Percentiles rank a stretch among this genome's conserved stretches.
These are phyloP conservation scores for Podospora sp. DNA, from an alignment of 495 filamentous ascomycete species.

Conservation along the genomic window DNA sequence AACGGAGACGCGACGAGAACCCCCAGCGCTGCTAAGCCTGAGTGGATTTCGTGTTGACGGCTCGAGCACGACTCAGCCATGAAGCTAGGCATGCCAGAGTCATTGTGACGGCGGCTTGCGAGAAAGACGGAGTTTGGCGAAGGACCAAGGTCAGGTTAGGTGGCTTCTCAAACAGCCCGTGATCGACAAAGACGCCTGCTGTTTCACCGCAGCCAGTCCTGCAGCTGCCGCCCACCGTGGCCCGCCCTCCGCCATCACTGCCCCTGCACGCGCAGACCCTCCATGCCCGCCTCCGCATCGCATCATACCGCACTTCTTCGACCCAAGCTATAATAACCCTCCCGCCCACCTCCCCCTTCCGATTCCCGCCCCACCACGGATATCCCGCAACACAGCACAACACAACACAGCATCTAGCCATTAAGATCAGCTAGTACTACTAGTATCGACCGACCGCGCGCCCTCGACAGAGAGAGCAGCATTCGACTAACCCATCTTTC, in stretches of 20 bases:
- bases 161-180: slow-evolving; percentile 26
- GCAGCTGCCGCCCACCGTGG: neutral
- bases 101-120: slow-evolving; percentile 26
- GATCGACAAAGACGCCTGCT: slow-evolving; percentile 22
- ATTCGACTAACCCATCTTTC: neutral
- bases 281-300: neutral
- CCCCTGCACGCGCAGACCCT: neutral
- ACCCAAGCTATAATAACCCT: slow-evolving; percentile 21
- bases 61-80: slow-evolving; percentile 25
- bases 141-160: neutral
- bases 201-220: slow-evolving; percentile 18
- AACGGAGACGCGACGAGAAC: neutral
- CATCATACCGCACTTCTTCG: neutral
- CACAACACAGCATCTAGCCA: neutral
- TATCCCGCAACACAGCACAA: neutral
- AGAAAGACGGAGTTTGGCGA: neutral
- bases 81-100: slow-evolving; percentile 12
- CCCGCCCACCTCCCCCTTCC: slow-evolving; percentile 27
- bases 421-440: neutral
- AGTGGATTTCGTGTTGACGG: slow-evolving; percentile 11
- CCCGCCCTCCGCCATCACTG: neutral
- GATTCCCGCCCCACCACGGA: neutral
- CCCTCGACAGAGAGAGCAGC: neutral
- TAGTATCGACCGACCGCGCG: neutral
- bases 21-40: slow-evolving; percentile 7